Evolutionary conservation across 139 green algal species (phyloP).

Genomic region (Tetraselmis chui): DNA sequence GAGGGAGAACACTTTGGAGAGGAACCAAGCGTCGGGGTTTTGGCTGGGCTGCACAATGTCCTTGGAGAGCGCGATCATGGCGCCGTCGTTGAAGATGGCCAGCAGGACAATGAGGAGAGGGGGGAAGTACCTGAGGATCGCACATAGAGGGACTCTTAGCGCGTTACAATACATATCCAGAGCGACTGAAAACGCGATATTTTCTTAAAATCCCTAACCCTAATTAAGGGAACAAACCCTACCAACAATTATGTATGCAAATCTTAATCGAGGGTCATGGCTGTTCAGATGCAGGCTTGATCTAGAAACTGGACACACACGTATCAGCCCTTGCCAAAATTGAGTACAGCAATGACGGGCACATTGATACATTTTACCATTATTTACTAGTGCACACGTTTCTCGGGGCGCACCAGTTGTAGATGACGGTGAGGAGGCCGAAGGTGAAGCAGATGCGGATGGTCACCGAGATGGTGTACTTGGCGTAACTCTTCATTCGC

Average conservation of each 20-base stretch:
- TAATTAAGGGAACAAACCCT: too few relatives aligned
- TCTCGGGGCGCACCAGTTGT: constrained; percentile 67
- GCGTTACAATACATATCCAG: constrained; percentile 10
- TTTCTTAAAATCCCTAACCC: constrained; percentile 1
- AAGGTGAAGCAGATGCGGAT: constrained; percentile 86
- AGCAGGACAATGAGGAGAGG: constrained; percentile 81
- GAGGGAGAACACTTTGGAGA: constrained; percentile 26
- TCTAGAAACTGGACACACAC: too few relatives aligned
- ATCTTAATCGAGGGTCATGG: too few relatives aligned
- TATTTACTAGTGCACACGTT: too few relatives aligned
- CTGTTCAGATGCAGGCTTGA: too few relatives aligned
- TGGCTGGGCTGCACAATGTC: constrained; percentile 50
- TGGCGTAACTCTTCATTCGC: constrained; percentile 81
- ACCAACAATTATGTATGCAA: too few relatives aligned
- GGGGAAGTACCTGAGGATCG: constrained; percentile 58
- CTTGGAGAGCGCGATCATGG: constrained; percentile 83
- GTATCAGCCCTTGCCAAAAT: too few relatives aligned
- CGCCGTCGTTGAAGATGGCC: constrained; percentile 82
- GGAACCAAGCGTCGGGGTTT: constrained; percentile 66
- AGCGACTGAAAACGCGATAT: not conserved
- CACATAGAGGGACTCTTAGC: not conserved
- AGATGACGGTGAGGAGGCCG: constrained; percentile 71
- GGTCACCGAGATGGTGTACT: constrained; percentile 82
- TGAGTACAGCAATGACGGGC: too few relatives aligned
- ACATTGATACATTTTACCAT: too few relatives aligned